Evolutionary conservation across 164 flowering plant species (phyloP).

Genomic region (Vitis vinifera): ASM3070453v1 NC_081823.1:22320001-22320500

Average conservation of each 20-base stretch:
- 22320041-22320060: slow-evolving; percentile 53
- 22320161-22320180: slow-evolving; percentile 85
- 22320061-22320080: neutral
- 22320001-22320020: slow-evolving; percentile 71
- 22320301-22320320: too few species aligned
- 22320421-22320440: too few species aligned
- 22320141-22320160: slow-evolving; percentile 67
- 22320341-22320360: too few species aligned
- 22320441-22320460: too few species aligned
- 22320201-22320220: slow-evolving; percentile 57
- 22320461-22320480: too few species aligned
- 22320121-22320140: neutral
- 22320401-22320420: too few species aligned
- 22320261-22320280: neutral
- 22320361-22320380: too few species aligned
- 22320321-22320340: too few species aligned
- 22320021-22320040: slow-evolving; percentile 61
- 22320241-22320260: neutral
- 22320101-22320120: neutral
- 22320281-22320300: too few species aligned
- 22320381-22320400: too few species aligned
- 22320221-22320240: slow-evolving; percentile 18
- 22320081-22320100: neutral
- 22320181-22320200: slow-evolving; percentile 82
- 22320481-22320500: too few species aligned